These are phyloP conservation scores for Diplosphaera chodatii DNA, from an alignment of 139 green algal species.

Conservation along the genomic window DNA sequence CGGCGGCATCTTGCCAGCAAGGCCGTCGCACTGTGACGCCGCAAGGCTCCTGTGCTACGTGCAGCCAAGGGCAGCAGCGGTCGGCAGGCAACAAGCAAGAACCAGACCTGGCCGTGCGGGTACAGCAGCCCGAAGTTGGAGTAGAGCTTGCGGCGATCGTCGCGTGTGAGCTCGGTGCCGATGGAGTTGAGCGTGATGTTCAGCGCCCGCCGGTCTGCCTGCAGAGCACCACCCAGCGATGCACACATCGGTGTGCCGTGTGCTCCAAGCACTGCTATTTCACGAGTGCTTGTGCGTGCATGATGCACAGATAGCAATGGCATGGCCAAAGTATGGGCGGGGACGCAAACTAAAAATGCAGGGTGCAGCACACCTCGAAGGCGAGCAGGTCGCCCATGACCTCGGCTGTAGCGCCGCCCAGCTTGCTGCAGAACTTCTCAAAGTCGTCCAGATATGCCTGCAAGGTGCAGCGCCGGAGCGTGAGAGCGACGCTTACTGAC, in stretches of 20 bases:
- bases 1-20: too few species aligned
- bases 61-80: too few species aligned
- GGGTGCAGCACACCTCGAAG: constrained; percentile 71
- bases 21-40: too few species aligned
- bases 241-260: too few species aligned
- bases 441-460: constrained; percentile 97
- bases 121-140: constrained; percentile 92
- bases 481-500: neutral
- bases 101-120: constrained; percentile 57
- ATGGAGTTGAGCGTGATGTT: constrained; percentile 99
- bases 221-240: too few species aligned
- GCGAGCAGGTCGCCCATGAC: constrained; percentile 91
- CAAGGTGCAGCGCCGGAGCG: neutral
- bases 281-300: too few species aligned
- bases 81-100: too few species aligned
- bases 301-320: neutral
- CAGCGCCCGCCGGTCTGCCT: constrained; percentile 91
- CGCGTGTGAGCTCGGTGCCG: constrained; percentile 91
- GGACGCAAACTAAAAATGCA: too few species aligned
- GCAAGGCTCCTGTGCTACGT: neutral
- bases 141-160: constrained; percentile 93
- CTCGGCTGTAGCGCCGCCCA: constrained; percentile 83
- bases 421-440: constrained; percentile 59
- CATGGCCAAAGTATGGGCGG: too few species aligned
- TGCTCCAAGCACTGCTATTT: too few species aligned